Evolutionary conservation across 148 eudicot genomes (phyloP).

Genomic region (Chenopodium quinoa): DNA sequence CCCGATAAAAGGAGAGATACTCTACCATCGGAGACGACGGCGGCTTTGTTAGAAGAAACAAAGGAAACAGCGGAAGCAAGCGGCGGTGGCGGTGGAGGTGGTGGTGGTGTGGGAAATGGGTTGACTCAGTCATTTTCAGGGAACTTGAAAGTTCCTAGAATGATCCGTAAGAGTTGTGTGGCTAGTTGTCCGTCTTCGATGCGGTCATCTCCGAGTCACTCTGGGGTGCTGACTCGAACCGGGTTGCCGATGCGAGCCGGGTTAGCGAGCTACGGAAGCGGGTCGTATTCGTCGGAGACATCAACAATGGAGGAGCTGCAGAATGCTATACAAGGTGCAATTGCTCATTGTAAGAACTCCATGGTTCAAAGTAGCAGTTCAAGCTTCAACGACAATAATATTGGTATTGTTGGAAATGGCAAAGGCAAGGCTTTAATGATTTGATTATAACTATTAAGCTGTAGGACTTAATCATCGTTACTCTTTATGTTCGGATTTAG

Average conservation of each 20-base stretch:
- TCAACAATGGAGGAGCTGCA: conserved; percentile 93
- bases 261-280: conserved; percentile 9
- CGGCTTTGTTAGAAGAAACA: not conserved
- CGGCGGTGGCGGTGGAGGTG: not conserved
- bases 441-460: not conserved
- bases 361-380: conserved; percentile 47
- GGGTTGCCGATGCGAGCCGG: conserved; percentile 29
- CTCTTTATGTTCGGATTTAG: not conserved
- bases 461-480: not conserved
- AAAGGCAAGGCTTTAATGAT: conserved; percentile 25
- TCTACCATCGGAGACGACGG: not conserved
- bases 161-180: conserved; percentile 36
- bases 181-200: conserved; percentile 90
- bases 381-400: conserved; percentile 2
- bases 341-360: conserved; percentile 91
- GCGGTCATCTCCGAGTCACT: conserved; percentile 85
- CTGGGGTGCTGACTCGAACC: conserved; percentile 44
- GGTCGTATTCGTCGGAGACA: conserved; percentile 25
- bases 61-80: not conserved
- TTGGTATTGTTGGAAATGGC: not conserved
- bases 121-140: conserved; percentile 54
- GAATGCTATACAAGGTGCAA: conserved; percentile 92
- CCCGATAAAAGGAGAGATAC: not conserved
- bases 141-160: conserved; percentile 45
- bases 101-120: not conserved